Conservation (phyloP, 805 yeast species). For the Wickerhamomyces sydowiorum region DNA sequence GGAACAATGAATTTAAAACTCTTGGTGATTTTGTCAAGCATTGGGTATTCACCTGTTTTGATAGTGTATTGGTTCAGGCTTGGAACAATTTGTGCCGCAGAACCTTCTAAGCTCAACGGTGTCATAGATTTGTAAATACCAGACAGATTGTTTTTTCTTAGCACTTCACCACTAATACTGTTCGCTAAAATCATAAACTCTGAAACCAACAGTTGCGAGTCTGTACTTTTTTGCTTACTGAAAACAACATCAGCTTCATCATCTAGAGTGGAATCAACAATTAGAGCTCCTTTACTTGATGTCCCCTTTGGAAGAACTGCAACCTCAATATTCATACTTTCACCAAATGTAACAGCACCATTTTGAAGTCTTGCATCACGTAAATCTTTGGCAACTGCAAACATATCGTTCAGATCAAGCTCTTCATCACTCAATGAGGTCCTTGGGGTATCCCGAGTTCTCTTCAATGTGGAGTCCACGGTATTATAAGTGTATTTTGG, state of each 20-base stretch:
- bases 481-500: conserved; percentile 53
- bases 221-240: conserved; percentile 25
- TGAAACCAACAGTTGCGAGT: conserved; percentile 63
- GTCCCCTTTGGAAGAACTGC: conserved; percentile 1
- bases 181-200: conserved; percentile 84
- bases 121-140: conserved; percentile 39
- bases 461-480: conserved; percentile 46
- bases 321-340: conserved; percentile 23
- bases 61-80: conserved; percentile 18
- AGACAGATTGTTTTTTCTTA: conserved; percentile 38
- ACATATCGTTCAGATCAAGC: conserved; percentile 32
- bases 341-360: conserved; percentile 38
- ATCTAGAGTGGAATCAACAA: conserved; percentile 5
- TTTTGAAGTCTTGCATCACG: conserved; percentile 23
- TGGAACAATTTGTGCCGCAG: conserved; percentile 20
- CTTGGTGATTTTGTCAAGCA: conserved; percentile 36
- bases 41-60: conserved; percentile 15
- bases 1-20: conserved; percentile 42
- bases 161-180: conserved; percentile 46
- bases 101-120: conserved; percentile 14
- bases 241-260: conserved; percentile 14
- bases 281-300: neutral
- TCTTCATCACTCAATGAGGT: conserved; percentile 5
- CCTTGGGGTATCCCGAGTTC: conserved; percentile 5
- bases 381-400: conserved; percentile 25